These are phyloP conservation scores for Dothiorella sarmentorum DNA, from an alignment of 2,329 filamentous ascomycete species.

Conservation along the genomic window DNA sequence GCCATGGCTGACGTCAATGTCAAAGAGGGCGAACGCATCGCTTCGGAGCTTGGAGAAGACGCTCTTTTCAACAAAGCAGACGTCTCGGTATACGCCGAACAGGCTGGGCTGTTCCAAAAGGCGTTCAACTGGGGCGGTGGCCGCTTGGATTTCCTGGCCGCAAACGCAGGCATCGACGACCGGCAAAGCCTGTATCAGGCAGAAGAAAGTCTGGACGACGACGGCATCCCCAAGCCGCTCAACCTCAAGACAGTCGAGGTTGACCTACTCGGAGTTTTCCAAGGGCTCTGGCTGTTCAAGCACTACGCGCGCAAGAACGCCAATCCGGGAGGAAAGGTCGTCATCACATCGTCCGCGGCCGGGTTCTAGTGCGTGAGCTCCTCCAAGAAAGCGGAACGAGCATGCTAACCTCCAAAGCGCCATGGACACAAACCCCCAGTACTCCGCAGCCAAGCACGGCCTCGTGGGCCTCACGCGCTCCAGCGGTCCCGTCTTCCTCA, in stretches of 20 bases:
- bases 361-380: slow-evolving; percentile 32
- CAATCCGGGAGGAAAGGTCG: slow-evolving; percentile 29
- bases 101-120: slow-evolving; percentile 38
- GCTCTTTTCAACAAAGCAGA: slow-evolving; percentile 38
- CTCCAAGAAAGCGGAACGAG: not conserved
- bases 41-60: slow-evolving; percentile 27
- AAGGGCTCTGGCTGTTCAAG: slow-evolving; percentile 36
- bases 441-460: slow-evolving; percentile 35
- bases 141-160: slow-evolving; percentile 42
- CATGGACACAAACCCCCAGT: slow-evolving; percentile 35
- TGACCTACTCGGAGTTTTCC: slow-evolving; percentile 33
- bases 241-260: slow-evolving; percentile 35
- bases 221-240: slow-evolving; percentile 24
- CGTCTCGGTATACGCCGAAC: slow-evolving; percentile 39
- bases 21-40: slow-evolving; percentile 45
- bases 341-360: slow-evolving; percentile 33
- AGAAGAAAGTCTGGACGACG: slow-evolving; percentile 30
- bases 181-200: slow-evolving; percentile 34
- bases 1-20: slow-evolving; percentile 46
- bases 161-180: slow-evolving; percentile 42
- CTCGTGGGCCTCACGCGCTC: slow-evolving; percentile 36
- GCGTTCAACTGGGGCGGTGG: slow-evolving; percentile 43
- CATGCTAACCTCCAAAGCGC: slow-evolving; percentile 9
- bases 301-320: slow-evolving; percentile 29
- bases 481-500: slow-evolving; percentile 33